Evolutionary conservation across 345 rosid species (phyloP), one percentile per base, ranked within the genome.

Genomic region (Pistacia vera): DNA sequence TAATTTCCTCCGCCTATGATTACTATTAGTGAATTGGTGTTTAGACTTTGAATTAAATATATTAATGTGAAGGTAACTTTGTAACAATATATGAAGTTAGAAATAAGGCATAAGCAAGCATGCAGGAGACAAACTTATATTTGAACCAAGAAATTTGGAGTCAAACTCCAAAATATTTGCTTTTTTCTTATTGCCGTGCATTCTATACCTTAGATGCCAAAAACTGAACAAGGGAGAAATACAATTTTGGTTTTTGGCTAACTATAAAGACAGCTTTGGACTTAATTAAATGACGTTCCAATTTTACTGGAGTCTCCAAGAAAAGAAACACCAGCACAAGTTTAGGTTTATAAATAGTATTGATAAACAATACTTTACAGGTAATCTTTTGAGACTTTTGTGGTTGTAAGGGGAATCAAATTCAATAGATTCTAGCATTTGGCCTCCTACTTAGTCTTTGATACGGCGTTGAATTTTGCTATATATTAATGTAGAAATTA

Each of bases 401-500:
- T 75, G 61, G 10, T 62, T 76, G 83, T 64, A 67, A 67, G 52
- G 8, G 76, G 83, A 80, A 78, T 80, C 78, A 66, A 52, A 10
- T 11, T 3, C 73, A n/a, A n/a, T n/a, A n/a, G n/a, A n/a, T n/a
- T n/a, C n/a, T n/a, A n/a, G n/a, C 16, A 4, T 66, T 81, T 79
- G 86, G 67, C 82, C 2, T 71, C 74, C 52, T 56, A 20, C 18
- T 68, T 77, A n/a, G 81, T 75, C 5, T 66, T 63, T 62, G 18
- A n/a, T 8, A 52, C 20, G 51, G 18, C 22, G 59, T 75, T 78
- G 73, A 71, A 58, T 25, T 41, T 73, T 71, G 76, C 73, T 38
- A 76, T 28, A 13, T 16, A 38, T 38, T 38, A 4, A 38, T 38
- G 44, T 38, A 3, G 3, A 4, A 38, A 36, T 36, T 4, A 36